phyloP scores from a whole-genome alignment of 495 filamentous ascomycete genomes.

The Tuber melanosporum region DNA sequence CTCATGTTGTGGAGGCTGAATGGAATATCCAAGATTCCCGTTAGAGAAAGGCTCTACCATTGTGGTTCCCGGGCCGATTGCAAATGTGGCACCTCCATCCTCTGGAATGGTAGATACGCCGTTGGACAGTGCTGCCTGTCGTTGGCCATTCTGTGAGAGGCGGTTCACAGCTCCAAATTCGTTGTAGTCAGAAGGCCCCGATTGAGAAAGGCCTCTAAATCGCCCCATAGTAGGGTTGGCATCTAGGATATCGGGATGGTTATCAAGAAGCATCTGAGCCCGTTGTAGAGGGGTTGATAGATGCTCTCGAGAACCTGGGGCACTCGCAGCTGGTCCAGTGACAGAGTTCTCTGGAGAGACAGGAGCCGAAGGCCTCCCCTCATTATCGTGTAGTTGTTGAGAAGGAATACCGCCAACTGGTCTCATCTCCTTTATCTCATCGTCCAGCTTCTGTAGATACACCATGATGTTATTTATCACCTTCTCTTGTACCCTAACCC shows the following conservation, averaged over 20 bases:
- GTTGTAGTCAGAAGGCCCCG: slow-evolving; percentile 13
- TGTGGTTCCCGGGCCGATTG: slow-evolving; percentile 21
- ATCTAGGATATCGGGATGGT: slow-evolving; percentile 51
- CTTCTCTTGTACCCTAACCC: slow-evolving; percentile 50
- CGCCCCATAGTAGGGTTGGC: slow-evolving; percentile 23
- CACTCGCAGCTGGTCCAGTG: slow-evolving; percentile 44
- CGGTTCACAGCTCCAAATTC: slow-evolving; percentile 19
- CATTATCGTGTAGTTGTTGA: slow-evolving; percentile 8
- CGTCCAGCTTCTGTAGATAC: slow-evolving; percentile 31
- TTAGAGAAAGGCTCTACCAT: slow-evolving; percentile 27
- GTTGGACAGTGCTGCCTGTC: slow-evolving; percentile 10
- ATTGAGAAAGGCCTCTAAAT: slow-evolving; percentile 21
- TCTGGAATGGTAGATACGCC: slow-evolving; percentile 24
- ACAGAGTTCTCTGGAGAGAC: slow-evolving; percentile 37
- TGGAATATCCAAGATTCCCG: slow-evolving; percentile 23
- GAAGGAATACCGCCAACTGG: slow-evolving; percentile 9
- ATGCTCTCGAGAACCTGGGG: slow-evolving; percentile 54
- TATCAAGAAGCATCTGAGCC: slow-evolving; percentile 78
- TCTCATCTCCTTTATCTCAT: slow-evolving; percentile 28
- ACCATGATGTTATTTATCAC: slow-evolving; percentile 50
- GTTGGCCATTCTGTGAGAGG: slow-evolving; percentile 25
- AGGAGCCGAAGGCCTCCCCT: slow-evolving; percentile 23
- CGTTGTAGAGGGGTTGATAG: slow-evolving; percentile 78
- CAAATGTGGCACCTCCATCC: slow-evolving; percentile 24
- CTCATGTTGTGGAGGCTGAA: slow-evolving; percentile 23